phyloP scores from a whole-genome alignment of 2,329 filamentous ascomycete genomes.

The Cytospora schulzeri region DNA sequence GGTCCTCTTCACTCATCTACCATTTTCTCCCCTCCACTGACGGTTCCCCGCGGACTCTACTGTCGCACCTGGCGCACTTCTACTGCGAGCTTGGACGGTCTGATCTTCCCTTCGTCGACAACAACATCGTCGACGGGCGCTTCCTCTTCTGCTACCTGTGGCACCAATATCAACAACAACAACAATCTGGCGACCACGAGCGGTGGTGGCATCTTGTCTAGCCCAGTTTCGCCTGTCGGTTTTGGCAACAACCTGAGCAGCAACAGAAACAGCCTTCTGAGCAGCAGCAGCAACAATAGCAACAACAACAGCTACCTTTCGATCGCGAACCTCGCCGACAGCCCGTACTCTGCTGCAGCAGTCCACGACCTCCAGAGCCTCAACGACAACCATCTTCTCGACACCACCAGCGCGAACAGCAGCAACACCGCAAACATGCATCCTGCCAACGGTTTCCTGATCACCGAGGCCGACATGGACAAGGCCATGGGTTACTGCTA shows the following conservation, averaged over 20 bases:
- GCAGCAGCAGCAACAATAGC: not conserved
- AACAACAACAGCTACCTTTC: not conserved
- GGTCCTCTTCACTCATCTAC: not conserved
- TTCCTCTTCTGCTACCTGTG: not conserved
- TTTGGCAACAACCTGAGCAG: not conserved
- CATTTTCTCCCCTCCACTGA: not conserved
- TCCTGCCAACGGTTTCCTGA: constrained; percentile 16
- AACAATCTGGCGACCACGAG: not conserved
- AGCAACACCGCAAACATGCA: constrained; percentile 13
- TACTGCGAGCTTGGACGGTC: not conserved
- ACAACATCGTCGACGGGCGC: not conserved
- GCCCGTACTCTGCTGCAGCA: too few relatives aligned
- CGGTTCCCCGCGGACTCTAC: not conserved
- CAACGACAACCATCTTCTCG: constrained; percentile 19
- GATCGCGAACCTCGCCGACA: not conserved
- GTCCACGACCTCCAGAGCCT: not conserved
- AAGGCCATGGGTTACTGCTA: constrained; percentile 52
- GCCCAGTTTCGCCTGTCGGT: not conserved
- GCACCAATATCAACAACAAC: not conserved
- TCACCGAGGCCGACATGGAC: constrained; percentile 33
- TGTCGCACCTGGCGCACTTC: not conserved
- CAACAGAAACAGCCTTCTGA: not conserved
- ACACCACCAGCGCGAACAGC: not conserved
- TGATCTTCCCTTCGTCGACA: not conserved
- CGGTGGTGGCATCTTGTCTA: not conserved